These are phyloP conservation scores for Colletotrichum tropicicola DNA, from an alignment of 2,329 filamentous ascomycete species.

Conservation along the genomic window DNA sequence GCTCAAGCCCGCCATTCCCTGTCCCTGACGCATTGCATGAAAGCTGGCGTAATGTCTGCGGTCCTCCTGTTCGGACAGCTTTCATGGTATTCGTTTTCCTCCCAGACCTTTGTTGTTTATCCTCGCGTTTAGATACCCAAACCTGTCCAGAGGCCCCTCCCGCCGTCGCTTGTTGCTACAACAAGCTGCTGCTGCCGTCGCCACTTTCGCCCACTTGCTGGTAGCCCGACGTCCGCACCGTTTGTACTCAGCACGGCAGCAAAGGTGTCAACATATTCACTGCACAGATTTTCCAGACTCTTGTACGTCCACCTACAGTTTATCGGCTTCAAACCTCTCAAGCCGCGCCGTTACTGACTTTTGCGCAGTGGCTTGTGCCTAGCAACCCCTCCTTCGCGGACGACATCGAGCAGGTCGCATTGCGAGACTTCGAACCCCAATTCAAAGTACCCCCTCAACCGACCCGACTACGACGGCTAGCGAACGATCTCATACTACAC, in stretches of 20 bases:
- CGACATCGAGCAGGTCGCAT: not conserved
- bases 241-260: too few species aligned
- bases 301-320: not conserved
- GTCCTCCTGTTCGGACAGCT: not conserved
- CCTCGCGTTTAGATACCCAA: slow-evolving; percentile 18
- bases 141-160: not conserved
- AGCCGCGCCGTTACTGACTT: not conserved
- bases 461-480: too few species aligned
- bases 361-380: not conserved
- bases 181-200: not conserved
- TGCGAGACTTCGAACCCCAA: not conserved
- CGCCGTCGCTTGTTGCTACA: not conserved
- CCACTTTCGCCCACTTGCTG: not conserved
- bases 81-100: not conserved
- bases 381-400: not conserved
- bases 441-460: too few species aligned
- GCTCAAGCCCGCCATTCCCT: slow-evolving; percentile 2
- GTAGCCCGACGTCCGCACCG: too few species aligned
- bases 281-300: not conserved
- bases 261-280: too few species aligned
- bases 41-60: slow-evolving; percentile 22
- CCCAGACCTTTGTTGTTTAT: not conserved
- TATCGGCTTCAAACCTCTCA: not conserved
- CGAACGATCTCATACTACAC: too few species aligned
- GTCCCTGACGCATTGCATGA: slow-evolving; percentile 12